These are phyloP conservation scores for Lablab purpureus DNA, from an alignment of 306 rosid genomes.

Conservation along the genomic window DNA sequence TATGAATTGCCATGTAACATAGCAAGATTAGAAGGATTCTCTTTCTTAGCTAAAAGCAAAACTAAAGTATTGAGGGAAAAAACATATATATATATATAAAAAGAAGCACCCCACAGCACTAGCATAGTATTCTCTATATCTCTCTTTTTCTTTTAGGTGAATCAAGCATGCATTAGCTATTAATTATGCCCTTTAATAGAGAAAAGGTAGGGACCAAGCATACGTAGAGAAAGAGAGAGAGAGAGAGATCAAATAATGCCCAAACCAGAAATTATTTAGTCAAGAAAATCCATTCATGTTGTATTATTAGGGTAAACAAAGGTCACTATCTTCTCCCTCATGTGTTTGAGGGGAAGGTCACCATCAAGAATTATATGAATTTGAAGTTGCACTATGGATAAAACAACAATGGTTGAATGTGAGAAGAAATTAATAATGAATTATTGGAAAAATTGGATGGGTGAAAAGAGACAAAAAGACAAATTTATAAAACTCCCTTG, in stretches of 20 bases:
- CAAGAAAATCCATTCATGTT: constrained; percentile 38
- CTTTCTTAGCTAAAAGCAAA: constrained; percentile 50
- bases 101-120: constrained; percentile 52
- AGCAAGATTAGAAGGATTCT: constrained; percentile 45
- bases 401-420: constrained; percentile 44
- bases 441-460: constrained; percentile 47
- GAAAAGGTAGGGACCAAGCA: constrained; percentile 52
- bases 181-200: constrained; percentile 40
- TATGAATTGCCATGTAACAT: constrained; percentile 42
- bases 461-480: constrained; percentile 24
- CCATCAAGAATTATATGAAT: constrained; percentile 48
- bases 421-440: constrained; percentile 41
- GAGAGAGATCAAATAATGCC: constrained; percentile 58
- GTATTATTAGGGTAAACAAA: constrained; percentile 34
- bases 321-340: constrained; percentile 36
- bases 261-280: constrained; percentile 46
- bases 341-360: constrained; percentile 42
- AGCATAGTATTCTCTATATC: constrained; percentile 20
- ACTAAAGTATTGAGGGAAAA: constrained; percentile 32
- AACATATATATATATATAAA: background rate
- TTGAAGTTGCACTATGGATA: constrained; percentile 51
- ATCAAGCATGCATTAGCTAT: constrained; percentile 44
- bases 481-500: constrained; percentile 43
- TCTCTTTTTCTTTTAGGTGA: constrained; percentile 45
- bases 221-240: constrained; percentile 14